phyloP scores from a whole-genome alignment of 2,329 filamentous ascomycete species.

The Botrytis aclada region DNA sequence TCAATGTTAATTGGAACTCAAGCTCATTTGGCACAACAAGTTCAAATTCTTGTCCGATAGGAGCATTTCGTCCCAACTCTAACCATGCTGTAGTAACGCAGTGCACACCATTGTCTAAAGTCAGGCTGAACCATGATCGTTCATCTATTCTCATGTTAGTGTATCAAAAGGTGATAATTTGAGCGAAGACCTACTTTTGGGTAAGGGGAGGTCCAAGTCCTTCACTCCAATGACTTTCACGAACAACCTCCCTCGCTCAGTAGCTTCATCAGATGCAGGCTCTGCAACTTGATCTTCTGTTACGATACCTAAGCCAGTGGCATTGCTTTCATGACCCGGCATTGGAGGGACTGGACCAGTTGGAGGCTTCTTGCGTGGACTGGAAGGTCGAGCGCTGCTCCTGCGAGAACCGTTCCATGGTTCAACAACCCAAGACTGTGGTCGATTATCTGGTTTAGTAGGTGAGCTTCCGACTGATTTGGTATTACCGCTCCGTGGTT shows the following conservation, averaged over 20 bases:
- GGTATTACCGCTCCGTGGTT: slow-evolving; percentile 48
- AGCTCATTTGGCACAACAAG: slow-evolving; percentile 94
- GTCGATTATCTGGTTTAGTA: slow-evolving; percentile 66
- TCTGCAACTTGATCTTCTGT: slow-evolving; percentile 52
- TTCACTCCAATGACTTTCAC: slow-evolving; percentile 99
- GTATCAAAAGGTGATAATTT: neutral
- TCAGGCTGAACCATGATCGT: slow-evolving; percentile 90
- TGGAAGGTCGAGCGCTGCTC: slow-evolving; percentile 52
- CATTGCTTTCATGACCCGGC: slow-evolving; percentile 82
- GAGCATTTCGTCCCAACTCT: slow-evolving; percentile 84
- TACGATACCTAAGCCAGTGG: slow-evolving; percentile 57
- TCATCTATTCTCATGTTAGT: slow-evolving; percentile 58
- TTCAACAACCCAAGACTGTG: slow-evolving; percentile 93
- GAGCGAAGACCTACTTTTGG: slow-evolving; percentile 64
- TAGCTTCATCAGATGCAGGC: slow-evolving; percentile 65
- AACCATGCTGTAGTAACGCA: slow-evolving; percentile 97
- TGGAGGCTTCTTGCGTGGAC: slow-evolving; percentile 40
- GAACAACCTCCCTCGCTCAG: slow-evolving; percentile 86
- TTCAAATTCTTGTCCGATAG: slow-evolving; percentile 97
- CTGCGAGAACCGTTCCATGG: slow-evolving; percentile 90
- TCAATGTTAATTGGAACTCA: slow-evolving; percentile 97
- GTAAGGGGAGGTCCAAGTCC: slow-evolving; percentile 86
- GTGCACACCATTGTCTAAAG: slow-evolving; percentile 95
- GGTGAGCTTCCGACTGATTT: slow-evolving; percentile 68
- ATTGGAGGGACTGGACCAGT: slow-evolving; percentile 72